A percentile compares a stretch with the other conserved stretches of the same genome.
Evolutionary conservation across 1,284 basidiomycete genomes (phyloP).

Genomic region (Pseudozyma thailandica): DNA sequence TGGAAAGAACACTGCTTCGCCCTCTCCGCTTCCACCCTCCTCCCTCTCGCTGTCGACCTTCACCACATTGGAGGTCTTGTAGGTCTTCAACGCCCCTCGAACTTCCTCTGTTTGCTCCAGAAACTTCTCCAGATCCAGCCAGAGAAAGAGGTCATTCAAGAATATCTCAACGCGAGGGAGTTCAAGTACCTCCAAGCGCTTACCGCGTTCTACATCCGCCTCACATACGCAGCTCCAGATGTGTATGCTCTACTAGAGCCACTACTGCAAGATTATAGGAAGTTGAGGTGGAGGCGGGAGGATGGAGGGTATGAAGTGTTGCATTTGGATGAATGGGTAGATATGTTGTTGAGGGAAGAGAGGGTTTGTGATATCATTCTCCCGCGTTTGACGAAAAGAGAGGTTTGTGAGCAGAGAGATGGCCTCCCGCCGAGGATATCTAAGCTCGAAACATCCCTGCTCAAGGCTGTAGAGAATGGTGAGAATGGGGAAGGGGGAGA

Average conservation of each 20-base stretch:
- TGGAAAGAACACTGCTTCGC: slow-evolving; percentile 82
- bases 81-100: slow-evolving; percentile 54
- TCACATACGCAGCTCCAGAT: slow-evolving; percentile 89
- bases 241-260: slow-evolving; percentile 94
- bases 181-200: slow-evolving; percentile 96
- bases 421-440: slow-evolving; percentile 77
- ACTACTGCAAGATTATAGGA: slow-evolving; percentile 89
- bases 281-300: slow-evolving; percentile 83
- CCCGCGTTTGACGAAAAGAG: slow-evolving; percentile 85
- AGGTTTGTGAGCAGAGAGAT: slow-evolving; percentile 88
- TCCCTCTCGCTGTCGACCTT: slow-evolving; percentile 88
- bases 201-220: slow-evolving; percentile 91
- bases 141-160: slow-evolving; percentile 92
- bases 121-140: slow-evolving; percentile 97
- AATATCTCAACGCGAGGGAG: slow-evolving; percentile 88
- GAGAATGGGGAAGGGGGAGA: background rate
- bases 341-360: slow-evolving; percentile 85
- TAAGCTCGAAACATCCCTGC: slow-evolving; percentile 82
- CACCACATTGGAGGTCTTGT: slow-evolving; percentile 83
- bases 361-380: slow-evolving; percentile 96
- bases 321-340: slow-evolving; percentile 91
- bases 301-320: slow-evolving; percentile 73
- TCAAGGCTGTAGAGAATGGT: slow-evolving; percentile 30
- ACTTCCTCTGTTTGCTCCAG: slow-evolving; percentile 84
- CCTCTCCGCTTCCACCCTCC: slow-evolving; percentile 82